Evolutionary conservation across 1,284 basidiomycete species (phyloP), one percentile per base, ranked within the genome.

Genomic region (Apiotrichum siamense): DNA sequence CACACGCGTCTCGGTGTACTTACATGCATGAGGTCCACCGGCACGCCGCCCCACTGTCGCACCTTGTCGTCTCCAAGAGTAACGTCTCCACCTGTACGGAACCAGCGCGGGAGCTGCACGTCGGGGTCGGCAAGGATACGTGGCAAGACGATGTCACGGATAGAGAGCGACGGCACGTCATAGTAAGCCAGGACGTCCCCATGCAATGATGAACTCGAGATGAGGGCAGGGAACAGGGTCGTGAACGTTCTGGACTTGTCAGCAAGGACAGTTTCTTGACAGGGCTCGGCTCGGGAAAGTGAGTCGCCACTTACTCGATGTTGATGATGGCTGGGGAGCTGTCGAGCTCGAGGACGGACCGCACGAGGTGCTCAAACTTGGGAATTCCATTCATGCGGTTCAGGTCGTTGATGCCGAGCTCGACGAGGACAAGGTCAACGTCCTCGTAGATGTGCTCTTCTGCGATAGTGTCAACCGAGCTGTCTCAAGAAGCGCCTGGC

Each of bases 21-120:
- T 49, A 70, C 69, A 47, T 72, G 70, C 66, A 73, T 68, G 29
- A 73, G 52, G 44, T 73, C 71, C 10, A 73, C 71, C 13, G 64
- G 49, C 7, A 61, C 49, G 2, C 67, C 67, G 2, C 69, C 66
- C 63, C 63, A 66, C 43, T 63, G 56, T 40, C 62, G 52, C 13
- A 70, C 69, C 52, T 73, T 73, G 17, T 60, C 55, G 51, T 73
- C 71, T 11, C 61, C 61, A 36, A 63, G 40, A 3, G 51, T 43
- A 0, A 69, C 58, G 35, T 63, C 65, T 0, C 58, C 57, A 7
- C 66, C 68, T 0, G 69, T 70, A 21, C 71, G 55, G 56, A 73
- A 73, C 71, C 71, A 73, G 27, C 60, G 60, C 12, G 67, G 65
- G 40, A 67, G 59, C 44, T 66, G 57, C n/a, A 44, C 46, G 18